Base-by-base conservation (phyloP, 2,329 filamentous ascomycete genomes). In the Aspergillus pseudoglaucus region DNA sequence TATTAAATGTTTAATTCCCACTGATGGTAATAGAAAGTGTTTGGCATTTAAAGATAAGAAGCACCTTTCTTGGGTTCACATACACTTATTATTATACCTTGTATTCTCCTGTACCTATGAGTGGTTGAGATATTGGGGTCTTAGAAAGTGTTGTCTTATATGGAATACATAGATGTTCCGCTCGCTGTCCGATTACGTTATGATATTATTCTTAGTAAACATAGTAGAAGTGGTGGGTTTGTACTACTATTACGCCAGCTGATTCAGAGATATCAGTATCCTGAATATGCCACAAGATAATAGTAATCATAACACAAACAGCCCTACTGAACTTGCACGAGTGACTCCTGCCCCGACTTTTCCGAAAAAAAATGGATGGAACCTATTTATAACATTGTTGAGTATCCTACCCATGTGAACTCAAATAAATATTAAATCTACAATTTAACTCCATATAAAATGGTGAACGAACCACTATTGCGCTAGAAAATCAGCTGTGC, bases 391-490 rank as follows among this genome's bases (percentile, higher is more conserved):
- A 25, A 25, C 15, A 45, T 54, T 25, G 42, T 44, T 33, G 48
- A 52, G 52, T 54, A 50, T 25, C 35, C 12, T 25, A 18, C 22
- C 40, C 27, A 39, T 10, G 10, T 14, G 22, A 15, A 20, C n/a
- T 14, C 17, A 23, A 23, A 22, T 30, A 10, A 12, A 12, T 12
- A 10, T 6, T 22, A 1, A 32, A 10, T 41, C 3, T 14, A 9
- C 15, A n/a, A n/a, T 42, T 30, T 52, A 45, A 53, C 40, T 14
- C 44, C 43, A 25, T 18, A 10, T 44, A 22, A 30, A 77, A 75
- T 49, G 79, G 79, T 57, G 79, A 82, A 63, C 69, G 68, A 50
- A 76, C 78, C 27, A 79, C 79, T 5, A 66, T 75, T 23, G 76
- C 73, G 17, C 62, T 82, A 25, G 79, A 82, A 59, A 72, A 71